These are phyloP conservation scores for Bipolaris bicolor DNA, from an alignment of 2,329 filamentous ascomycete species.

Conservation along the genomic window DNA sequence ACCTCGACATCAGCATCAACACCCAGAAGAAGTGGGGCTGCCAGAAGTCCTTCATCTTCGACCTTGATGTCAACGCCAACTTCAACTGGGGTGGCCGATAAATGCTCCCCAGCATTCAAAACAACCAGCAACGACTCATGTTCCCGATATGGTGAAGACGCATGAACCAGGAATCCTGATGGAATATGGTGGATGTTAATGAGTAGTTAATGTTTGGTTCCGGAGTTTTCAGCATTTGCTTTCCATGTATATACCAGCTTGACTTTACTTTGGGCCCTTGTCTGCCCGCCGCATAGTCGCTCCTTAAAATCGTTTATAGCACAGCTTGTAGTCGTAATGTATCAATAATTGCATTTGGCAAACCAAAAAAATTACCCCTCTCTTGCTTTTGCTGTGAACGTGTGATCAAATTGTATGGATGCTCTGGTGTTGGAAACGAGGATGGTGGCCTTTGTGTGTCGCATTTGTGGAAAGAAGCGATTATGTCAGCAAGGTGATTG, in stretches of 20 bases:
- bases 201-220: neutral
- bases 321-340: slow-evolving; percentile 10
- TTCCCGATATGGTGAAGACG: neutral
- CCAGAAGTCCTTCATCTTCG: slow-evolving; percentile 33
- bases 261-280: slow-evolving; percentile 9
- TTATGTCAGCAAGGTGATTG: neutral
- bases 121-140: slow-evolving; percentile 3
- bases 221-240: neutral
- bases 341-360: slow-evolving; percentile 4
- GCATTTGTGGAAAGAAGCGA: neutral
- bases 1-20: slow-evolving; percentile 26
- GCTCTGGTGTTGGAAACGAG: neutral
- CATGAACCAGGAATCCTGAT: neutral
- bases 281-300: slow-evolving; percentile 10
- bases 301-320: slow-evolving; percentile 13
- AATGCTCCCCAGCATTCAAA: neutral
- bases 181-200: slow-evolving; percentile 3
- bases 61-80: slow-evolving; percentile 29
- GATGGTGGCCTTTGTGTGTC: neutral
- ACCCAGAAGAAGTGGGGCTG: slow-evolving; percentile 25
- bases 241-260: slow-evolving; percentile 7
- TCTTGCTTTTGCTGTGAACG: neutral
- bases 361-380: neutral
- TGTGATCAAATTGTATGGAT: neutral
- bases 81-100: slow-evolving; percentile 27